These are phyloP conservation scores for Fusarium succisae DNA, from an alignment of 2,329 filamentous ascomycete species.

Conservation along the genomic window DNA sequence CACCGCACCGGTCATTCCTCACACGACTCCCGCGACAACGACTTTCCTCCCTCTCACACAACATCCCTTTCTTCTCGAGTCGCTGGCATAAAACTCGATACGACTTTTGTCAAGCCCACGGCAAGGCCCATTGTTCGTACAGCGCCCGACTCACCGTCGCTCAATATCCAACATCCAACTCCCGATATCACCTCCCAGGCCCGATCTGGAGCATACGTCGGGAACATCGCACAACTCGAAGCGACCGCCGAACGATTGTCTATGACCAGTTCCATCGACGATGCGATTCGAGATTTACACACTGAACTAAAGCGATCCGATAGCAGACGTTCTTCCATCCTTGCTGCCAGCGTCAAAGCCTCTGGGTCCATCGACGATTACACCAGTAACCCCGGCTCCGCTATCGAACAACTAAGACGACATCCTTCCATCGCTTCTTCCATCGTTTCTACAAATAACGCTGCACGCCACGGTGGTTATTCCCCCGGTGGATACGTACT, in stretches of 20 bases:
- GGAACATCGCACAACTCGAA: constrained; percentile 78
- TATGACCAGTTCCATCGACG: constrained; percentile 78
- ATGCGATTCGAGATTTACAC: constrained; percentile 79
- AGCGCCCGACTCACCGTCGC: constrained; percentile 54
- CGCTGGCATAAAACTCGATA: constrained; percentile 57
- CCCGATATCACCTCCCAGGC: constrained; percentile 65
- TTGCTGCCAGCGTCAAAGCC: constrained; percentile 57
- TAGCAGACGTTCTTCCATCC: constrained; percentile 71
- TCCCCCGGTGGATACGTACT: constrained; percentile 74
- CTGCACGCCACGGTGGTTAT: constrained; percentile 74
- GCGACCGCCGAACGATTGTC: constrained; percentile 79
- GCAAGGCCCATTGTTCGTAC: constrained; percentile 60
- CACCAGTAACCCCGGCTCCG: constrained; percentile 32
- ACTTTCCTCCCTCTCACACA: constrained; percentile 17
- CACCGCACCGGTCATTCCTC: constrained; percentile 32
- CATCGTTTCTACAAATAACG: constrained; percentile 75
- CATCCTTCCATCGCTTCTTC: constrained; percentile 64
- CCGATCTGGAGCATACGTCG: constrained; percentile 68
- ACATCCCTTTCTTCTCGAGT: constrained; percentile 44
- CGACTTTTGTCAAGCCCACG: constrained; percentile 51
- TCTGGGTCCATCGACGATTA: constrained; percentile 47
- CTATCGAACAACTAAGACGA: constrained; percentile 48
- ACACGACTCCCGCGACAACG: constrained; percentile 27
- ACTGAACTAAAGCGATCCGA: constrained; percentile 76
- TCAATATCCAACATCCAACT: constrained; percentile 64